phyloP scores from a whole-genome alignment of 495 filamentous ascomycete genomes.

The Daldinia decipiens region DNA sequence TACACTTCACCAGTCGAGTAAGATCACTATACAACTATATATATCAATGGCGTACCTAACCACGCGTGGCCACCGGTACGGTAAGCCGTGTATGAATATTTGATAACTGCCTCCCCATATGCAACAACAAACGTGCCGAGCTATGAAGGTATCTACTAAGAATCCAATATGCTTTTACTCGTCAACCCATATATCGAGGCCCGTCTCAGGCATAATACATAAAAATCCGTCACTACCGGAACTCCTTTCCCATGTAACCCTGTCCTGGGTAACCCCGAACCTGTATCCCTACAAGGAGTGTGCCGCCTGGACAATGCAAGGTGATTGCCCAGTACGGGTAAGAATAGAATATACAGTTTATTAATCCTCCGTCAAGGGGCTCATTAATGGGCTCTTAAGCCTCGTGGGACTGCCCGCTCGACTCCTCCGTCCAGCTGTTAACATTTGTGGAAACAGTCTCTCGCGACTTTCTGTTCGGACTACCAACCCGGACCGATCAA shows the following conservation, averaged over 20 bases:
- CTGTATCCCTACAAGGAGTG: slow-evolving; percentile 25
- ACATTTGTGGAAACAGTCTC: slow-evolving; percentile 63
- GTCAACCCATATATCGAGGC: slow-evolving; percentile 10
- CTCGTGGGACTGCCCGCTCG: slow-evolving; percentile 72
- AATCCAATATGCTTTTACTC: slow-evolving; percentile 23
- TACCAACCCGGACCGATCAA: slow-evolving; percentile 79
- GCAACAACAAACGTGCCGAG: slow-evolving; percentile 13
- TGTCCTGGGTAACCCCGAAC: slow-evolving; percentile 37
- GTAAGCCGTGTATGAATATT: slow-evolving; percentile 14
- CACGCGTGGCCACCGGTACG: slow-evolving; percentile 15
- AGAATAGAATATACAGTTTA: slow-evolving; percentile 46
- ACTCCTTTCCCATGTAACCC: slow-evolving; percentile 32
- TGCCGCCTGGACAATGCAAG: slow-evolving; percentile 22
- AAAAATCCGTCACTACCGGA: slow-evolving; percentile 25
- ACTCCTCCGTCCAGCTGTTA: slow-evolving; percentile 64
- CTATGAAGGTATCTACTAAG: slow-evolving; percentile 15
- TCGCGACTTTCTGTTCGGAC: slow-evolving; percentile 85
- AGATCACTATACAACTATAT: not conserved
- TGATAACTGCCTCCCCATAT: slow-evolving; percentile 12
- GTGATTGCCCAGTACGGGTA: slow-evolving; percentile 17
- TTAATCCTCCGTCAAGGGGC: slow-evolving; percentile 55
- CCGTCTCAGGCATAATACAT: slow-evolving; percentile 16
- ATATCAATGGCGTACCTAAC: slow-evolving; percentile 28
- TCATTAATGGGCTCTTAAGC: slow-evolving; percentile 71
- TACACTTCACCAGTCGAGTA: not conserved